Conservation (phyloP, 73 alveolate genomes). For the Effrenium voratum region DNA sequence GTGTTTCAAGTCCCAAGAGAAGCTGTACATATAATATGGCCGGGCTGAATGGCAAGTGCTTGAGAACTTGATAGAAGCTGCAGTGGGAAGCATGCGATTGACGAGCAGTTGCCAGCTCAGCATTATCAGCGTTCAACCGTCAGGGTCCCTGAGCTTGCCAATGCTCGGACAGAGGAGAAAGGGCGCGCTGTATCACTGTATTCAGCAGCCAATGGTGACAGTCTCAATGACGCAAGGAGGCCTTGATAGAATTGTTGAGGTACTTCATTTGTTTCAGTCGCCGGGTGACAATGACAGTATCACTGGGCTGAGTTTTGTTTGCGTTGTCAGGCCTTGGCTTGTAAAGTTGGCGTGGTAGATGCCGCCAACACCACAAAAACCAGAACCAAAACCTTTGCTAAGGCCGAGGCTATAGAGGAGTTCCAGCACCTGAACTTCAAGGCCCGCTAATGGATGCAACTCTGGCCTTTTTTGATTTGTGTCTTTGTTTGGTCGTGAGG, state of each 20-base stretch:
- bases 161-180: no score
- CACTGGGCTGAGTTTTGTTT: not conserved
- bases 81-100: no score
- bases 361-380: not conserved
- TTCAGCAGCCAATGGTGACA: not conserved
- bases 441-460: not conserved
- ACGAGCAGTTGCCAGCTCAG: no score
- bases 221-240: not conserved
- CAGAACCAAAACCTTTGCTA: not conserved
- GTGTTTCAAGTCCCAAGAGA: not conserved
- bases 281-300: not conserved
- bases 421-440: conserved; percentile 50
- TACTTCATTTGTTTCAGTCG: not conserved
- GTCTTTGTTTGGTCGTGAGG: not conserved
- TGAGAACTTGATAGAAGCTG: no score
- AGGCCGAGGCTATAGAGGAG: conserved; percentile 62
- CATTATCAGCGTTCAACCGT: no score
- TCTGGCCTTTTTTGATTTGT: not conserved
- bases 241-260: not conserved
- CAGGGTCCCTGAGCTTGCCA: no score
- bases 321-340: no score
- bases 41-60: no score
- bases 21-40: not conserved
- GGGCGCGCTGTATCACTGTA: no score
- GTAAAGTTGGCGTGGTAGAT: no score